These are phyloP conservation scores for Aspergillus calidoustus DNA, from an alignment of 2,329 filamentous ascomycete species.

Conservation along the genomic window DNA sequence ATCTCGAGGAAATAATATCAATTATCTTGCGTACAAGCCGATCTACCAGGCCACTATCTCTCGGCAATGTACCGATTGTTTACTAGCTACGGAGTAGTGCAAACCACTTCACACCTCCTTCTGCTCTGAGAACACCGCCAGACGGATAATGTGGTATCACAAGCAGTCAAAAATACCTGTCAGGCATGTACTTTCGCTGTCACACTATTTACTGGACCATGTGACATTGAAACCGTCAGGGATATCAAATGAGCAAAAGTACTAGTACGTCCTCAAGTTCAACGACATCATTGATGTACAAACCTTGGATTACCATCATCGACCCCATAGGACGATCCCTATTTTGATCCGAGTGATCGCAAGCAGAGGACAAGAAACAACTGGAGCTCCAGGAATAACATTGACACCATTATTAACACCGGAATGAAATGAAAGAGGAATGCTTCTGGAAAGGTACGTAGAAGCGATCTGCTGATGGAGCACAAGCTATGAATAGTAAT, in stretches of 20 bases:
- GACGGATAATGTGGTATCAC: neutral
- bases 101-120: neutral
- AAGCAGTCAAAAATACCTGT: neutral
- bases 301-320: neutral
- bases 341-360: neutral
- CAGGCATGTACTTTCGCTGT: too few species aligned
- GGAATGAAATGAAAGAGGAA: slow-evolving; percentile 13
- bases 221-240: too few species aligned
- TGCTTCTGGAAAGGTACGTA: slow-evolving; percentile 31
- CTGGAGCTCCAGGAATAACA: neutral
- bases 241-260: too few species aligned
- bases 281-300: too few species aligned
- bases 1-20: neutral
- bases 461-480: slow-evolving; percentile 9
- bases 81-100: neutral
- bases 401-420: neutral
- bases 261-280: too few species aligned
- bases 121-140: neutral
- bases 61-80: neutral
- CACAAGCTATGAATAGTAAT: neutral
- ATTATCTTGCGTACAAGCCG: neutral
- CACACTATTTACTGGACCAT: too few species aligned
- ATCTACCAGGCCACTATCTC: neutral
- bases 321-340: neutral
- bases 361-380: neutral